These are phyloP conservation scores for Macadamia tetraphylla DNA, from an alignment of 164 flowering plant species.

Conservation along the genomic window DNA sequence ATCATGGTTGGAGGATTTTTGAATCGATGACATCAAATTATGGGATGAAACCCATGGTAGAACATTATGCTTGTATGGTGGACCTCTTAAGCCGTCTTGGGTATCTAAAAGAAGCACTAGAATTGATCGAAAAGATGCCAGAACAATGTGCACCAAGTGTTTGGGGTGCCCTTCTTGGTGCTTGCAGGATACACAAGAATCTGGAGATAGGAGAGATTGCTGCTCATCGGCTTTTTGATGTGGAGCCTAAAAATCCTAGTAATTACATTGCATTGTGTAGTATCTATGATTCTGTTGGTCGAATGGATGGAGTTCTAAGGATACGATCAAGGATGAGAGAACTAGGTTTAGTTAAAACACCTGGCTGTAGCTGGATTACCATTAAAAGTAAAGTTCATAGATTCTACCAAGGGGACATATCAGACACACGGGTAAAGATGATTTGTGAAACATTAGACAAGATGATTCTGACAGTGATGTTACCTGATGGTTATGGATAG, in stretches of 20 bases:
- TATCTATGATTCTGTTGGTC: conserved; percentile 41
- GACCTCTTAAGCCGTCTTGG: conserved; percentile 59
- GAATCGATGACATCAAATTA: conserved; percentile 29
- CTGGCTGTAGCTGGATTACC: conserved; percentile 54
- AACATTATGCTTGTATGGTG: conserved; percentile 62
- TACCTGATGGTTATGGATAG: conserved; percentile 10
- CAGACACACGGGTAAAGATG: conserved; percentile 19
- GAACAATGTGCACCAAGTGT: conserved; percentile 31
- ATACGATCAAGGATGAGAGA: conserved; percentile 44
- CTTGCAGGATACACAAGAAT: conserved; percentile 45
- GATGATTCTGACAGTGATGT: conserved; percentile 13
- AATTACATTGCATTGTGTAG: conserved; percentile 51
- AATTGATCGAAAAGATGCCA: conserved; percentile 30
- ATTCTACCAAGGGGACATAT: conserved; percentile 44
- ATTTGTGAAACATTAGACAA: conserved; percentile 26
- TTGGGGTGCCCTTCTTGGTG: conserved; percentile 67
- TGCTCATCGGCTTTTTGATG: conserved; percentile 44
- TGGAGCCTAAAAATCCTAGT: conserved; percentile 54
- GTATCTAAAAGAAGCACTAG: conserved; percentile 40
- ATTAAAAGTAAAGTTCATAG: conserved; percentile 25
- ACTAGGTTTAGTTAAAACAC: conserved; percentile 37
- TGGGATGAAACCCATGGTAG: conserved; percentile 33
- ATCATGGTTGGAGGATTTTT: conserved; percentile 41
- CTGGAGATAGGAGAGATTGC: conserved; percentile 53
- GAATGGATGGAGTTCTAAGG: conserved; percentile 27